Percentiles rank a stretch among this genome's conserved stretches.
Evolutionary conservation across 495 filamentous ascomycete genomes (phyloP).

Genomic region (Daldinia grandis): DNA sequence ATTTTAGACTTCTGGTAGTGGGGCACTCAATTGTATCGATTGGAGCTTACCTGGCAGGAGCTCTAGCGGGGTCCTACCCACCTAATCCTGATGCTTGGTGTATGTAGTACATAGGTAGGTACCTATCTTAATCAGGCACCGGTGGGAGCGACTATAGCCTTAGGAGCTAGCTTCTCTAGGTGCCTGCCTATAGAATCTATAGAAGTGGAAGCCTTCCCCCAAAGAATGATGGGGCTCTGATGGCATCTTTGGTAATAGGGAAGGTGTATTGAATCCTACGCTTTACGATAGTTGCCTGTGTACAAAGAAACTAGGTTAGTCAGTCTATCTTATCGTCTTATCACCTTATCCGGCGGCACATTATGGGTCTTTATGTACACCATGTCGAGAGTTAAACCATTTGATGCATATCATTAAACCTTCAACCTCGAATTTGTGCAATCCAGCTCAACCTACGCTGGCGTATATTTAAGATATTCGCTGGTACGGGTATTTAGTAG

Average conservation of each 20-base stretch:
- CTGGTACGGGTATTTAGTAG: not conserved
- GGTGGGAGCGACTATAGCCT: not conserved
- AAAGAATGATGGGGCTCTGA: not conserved
- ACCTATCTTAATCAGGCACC: not conserved
- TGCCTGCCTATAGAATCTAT: not conserved
- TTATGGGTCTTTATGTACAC: not conserved
- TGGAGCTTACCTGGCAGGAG: slow-evolving; percentile 3
- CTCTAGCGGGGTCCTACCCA: slow-evolving; percentile 4
- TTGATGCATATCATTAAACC: slow-evolving; percentile 8
- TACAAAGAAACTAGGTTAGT: not conserved
- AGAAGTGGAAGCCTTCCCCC: not conserved
- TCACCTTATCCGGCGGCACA: slow-evolving; percentile 1
- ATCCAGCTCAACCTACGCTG: slow-evolving; percentile 5
- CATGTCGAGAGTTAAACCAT: not conserved
- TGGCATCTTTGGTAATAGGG: not conserved
- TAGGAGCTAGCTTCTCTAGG: not conserved
- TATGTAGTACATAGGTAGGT: not conserved
- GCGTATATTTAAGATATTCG: not conserved
- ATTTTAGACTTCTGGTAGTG: slow-evolving; percentile 11
- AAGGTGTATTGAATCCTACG: not conserved
- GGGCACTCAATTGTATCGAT: not conserved
- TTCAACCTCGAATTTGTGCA: slow-evolving; percentile 25
- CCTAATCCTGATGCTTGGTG: not conserved
- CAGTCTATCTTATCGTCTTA: slow-evolving; percentile 9
- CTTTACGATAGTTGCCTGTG: not conserved